phyloP scores from a whole-genome alignment of 2,329 filamentous ascomycete genomes.

The Diaporthe sp. region DNA sequence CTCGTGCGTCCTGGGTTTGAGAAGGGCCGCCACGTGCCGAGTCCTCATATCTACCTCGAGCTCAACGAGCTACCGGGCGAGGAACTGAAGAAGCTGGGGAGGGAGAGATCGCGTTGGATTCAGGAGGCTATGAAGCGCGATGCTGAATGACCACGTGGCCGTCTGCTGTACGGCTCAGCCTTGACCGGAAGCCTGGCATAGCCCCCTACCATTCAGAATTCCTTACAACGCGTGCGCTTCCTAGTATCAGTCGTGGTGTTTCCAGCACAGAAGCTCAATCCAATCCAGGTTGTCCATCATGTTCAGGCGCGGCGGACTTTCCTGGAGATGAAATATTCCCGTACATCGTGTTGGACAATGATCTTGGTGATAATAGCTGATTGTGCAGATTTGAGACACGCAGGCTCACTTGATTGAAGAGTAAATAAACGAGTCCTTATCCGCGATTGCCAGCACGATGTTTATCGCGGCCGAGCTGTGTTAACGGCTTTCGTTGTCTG shows the following conservation, averaged over 20 bases:
- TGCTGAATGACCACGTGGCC: neutral
- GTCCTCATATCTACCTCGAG: constrained; percentile 11
- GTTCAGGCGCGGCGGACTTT: neutral
- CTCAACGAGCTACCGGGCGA: constrained; percentile 12
- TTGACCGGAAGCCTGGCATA: neutral
- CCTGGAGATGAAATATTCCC: too few species aligned
- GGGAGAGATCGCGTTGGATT: constrained; percentile 10
- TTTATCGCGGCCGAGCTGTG: too few species aligned
- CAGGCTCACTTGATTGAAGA: too few species aligned
- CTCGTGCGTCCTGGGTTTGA: constrained; percentile 11
- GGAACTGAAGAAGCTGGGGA: neutral
- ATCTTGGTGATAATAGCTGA: too few species aligned
- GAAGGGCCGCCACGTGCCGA: constrained; percentile 20
- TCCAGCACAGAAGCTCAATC: neutral
- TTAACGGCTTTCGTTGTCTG: too few species aligned
- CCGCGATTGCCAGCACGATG: too few species aligned
- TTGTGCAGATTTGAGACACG: too few species aligned
- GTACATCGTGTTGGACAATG: too few species aligned
- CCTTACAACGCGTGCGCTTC: neutral
- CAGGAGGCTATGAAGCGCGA: constrained; percentile 20
- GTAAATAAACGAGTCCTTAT: too few species aligned
- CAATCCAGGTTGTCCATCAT: neutral
- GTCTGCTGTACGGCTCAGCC: neutral
- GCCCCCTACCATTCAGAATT: neutral
- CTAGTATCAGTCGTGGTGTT: neutral